Evolutionary conservation across 495 filamentous ascomycete genomes (phyloP).

Genomic region (Aspergillus cavernicola): DNA sequence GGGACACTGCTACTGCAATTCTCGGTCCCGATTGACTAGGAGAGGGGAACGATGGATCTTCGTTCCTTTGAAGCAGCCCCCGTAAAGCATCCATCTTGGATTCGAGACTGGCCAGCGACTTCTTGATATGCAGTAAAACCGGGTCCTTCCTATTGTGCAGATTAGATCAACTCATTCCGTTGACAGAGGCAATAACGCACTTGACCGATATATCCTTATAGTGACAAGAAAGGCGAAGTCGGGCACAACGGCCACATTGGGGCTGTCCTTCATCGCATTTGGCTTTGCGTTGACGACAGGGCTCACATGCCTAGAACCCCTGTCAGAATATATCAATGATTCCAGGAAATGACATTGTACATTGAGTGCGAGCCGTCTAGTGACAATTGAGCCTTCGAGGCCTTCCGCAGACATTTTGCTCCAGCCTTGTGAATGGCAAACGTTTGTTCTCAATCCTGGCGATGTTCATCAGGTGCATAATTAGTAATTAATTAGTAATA

Average conservation of each 20-base stretch:
- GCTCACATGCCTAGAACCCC: conserved; percentile 6
- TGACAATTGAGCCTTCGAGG: no score
- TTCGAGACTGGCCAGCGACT: neutral
- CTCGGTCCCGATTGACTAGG: no score
- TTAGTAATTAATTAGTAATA: no score
- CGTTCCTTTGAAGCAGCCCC: neutral
- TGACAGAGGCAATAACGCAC: neutral
- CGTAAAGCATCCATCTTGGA: neutral
- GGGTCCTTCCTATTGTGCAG: neutral
- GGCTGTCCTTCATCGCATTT: conserved; percentile 6
- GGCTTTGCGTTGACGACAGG: neutral
- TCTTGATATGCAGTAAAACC: neutral
- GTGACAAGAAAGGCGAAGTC: neutral
- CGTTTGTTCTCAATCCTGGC: no score
- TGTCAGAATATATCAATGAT: no score
- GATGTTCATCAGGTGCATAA: no score
- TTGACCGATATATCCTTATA: neutral
- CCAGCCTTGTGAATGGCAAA: no score
- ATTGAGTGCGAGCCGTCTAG: no score
- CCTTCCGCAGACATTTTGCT: no score
- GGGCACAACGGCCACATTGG: neutral
- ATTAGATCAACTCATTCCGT: neutral
- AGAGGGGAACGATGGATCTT: neutral
- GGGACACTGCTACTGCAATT: no score
- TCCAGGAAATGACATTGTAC: no score